Evolutionary conservation across 2,329 filamentous ascomycete genomes (phyloP).

Genomic region (Gyromitra esculenta): DNA sequence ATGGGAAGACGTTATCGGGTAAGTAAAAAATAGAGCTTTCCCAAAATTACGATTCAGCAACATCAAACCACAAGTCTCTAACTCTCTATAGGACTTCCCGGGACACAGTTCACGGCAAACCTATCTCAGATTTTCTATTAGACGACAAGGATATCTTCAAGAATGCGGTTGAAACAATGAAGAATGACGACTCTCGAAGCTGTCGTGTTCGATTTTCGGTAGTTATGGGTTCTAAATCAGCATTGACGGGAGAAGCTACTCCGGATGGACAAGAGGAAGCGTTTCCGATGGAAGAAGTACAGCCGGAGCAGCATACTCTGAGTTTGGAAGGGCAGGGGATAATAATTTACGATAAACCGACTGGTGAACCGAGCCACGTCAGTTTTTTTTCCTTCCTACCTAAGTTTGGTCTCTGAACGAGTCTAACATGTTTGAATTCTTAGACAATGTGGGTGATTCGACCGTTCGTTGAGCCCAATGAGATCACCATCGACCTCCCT

Average conservation of each 20-base stretch:
- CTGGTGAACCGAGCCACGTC: slow-evolving; percentile 89
- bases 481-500: slow-evolving; percentile 96
- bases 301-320: slow-evolving; percentile 68
- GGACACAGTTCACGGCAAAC: slow-evolving; percentile 76
- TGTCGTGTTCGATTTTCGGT: slow-evolving; percentile 86
- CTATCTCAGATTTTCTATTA: slow-evolving; percentile 82
- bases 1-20: slow-evolving; percentile 87
- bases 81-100: slow-evolving; percentile 69
- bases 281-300: slow-evolving; percentile 59
- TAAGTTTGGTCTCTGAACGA: slow-evolving; percentile 25
- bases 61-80: slow-evolving; percentile 35
- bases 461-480: slow-evolving; percentile 84
- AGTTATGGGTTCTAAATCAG: slow-evolving; percentile 74
- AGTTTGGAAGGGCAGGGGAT: slow-evolving; percentile 96
- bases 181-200: slow-evolving; percentile 90
- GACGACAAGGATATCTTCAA: slow-evolving; percentile 83
- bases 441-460: slow-evolving; percentile 99
- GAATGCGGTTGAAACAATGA: slow-evolving; percentile 86
- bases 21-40: slow-evolving; percentile 46
- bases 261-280: slow-evolving; percentile 61
- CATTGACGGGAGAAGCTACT: slow-evolving; percentile 65
- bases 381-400: slow-evolving; percentile 61
- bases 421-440: slow-evolving; percentile 34
- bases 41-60: slow-evolving; percentile 24
- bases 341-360: slow-evolving; percentile 92